Conservation (phyloP, 805 yeast species). For the Starmerella stellata region DNA sequence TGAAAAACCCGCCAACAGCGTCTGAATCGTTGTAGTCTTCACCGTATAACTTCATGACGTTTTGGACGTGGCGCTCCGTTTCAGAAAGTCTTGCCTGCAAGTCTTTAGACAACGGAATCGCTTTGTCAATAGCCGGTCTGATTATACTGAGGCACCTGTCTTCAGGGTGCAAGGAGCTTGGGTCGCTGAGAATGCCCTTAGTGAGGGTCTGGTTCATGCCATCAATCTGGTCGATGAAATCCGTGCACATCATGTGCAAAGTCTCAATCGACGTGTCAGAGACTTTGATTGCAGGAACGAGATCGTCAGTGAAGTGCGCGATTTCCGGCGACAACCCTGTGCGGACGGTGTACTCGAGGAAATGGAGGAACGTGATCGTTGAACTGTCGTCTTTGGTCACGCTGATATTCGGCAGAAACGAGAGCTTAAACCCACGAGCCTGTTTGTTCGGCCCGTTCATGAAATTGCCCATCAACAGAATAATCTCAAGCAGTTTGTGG, state of each 20-base stretch:
- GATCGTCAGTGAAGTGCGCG: conserved; percentile 56
- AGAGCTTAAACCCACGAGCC: conserved; percentile 79
- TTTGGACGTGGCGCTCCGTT: conserved; percentile 46
- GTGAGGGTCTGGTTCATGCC: conserved; percentile 60
- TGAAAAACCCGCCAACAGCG: conserved; percentile 53
- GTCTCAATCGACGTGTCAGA: conserved; percentile 71
- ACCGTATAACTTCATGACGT: conserved; percentile 71
- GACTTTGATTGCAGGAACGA: conserved; percentile 38
- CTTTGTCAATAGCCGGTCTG: conserved; percentile 51
- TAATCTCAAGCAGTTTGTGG: conserved; percentile 59
- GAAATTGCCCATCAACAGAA: conserved; percentile 80
- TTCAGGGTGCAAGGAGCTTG: conserved; percentile 60
- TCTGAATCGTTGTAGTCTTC: conserved; percentile 60
- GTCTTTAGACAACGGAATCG: conserved; percentile 48
- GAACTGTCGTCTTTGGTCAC: conserved; percentile 82
- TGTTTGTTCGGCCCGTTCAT: conserved; percentile 90
- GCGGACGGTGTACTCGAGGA: conserved; percentile 77
- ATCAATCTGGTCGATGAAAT: conserved; percentile 39
- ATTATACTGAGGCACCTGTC: conserved; percentile 52
- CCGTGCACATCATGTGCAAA: conserved; percentile 50
- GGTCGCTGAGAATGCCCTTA: conserved; percentile 72
- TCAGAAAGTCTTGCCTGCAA: conserved; percentile 45
- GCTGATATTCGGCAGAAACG: conserved; percentile 73
- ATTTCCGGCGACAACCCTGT: conserved; percentile 57
- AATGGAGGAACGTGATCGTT: conserved; percentile 75